A percentile compares a stretch with the other conserved stretches of the same genome.
Evolutionary conservation across 1,139 yeast genomes (phyloP).

Genomic region (Geotrichum restrictum): DNA sequence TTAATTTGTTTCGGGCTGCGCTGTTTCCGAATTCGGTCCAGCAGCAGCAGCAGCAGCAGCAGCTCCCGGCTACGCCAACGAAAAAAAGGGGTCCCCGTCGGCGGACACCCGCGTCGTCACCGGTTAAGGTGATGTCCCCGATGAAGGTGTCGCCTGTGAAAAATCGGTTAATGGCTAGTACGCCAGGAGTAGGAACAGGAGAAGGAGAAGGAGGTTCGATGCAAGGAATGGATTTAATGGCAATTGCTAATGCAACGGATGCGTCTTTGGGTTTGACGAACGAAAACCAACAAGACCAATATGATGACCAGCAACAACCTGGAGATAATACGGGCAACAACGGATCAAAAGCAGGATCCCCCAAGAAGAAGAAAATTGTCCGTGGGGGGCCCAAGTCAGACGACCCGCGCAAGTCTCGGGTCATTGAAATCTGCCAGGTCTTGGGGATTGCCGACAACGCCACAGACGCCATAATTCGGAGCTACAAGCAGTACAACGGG

Average conservation of each 20-base stretch:
- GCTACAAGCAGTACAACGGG: slow-evolving; percentile 33
- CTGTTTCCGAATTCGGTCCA: slow-evolving; percentile 10
- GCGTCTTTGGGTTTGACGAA: background rate
- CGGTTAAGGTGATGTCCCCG: background rate
- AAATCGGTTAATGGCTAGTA: too few species aligned
- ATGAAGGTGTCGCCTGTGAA: background rate
- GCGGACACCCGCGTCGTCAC: background rate
- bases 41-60: too few species aligned
- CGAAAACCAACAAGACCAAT: background rate
- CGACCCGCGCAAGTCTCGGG: slow-evolving; percentile 15
- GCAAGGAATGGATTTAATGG: background rate
- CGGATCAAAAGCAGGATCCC: background rate
- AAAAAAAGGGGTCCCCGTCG: too few species aligned
- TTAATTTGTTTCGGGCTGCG: slow-evolving; percentile 28
- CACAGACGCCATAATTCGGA: slow-evolving; percentile 32
- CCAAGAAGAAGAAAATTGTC: slow-evolving; percentile 5
- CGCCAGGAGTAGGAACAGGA: background rate
- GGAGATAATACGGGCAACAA: background rate
- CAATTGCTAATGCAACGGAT: slow-evolving; percentile 13
- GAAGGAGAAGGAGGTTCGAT: background rate
- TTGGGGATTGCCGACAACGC: slow-evolving; percentile 9
- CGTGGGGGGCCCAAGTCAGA: slow-evolving; percentile 18
- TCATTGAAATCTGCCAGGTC: slow-evolving; percentile 8
- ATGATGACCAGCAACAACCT: background rate
- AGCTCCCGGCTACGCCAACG: slow-evolving; percentile 2